Conservation (phyloP, 2,329 filamentous ascomycete genomes). For the Ascochyta clinopodiicola region DNA sequence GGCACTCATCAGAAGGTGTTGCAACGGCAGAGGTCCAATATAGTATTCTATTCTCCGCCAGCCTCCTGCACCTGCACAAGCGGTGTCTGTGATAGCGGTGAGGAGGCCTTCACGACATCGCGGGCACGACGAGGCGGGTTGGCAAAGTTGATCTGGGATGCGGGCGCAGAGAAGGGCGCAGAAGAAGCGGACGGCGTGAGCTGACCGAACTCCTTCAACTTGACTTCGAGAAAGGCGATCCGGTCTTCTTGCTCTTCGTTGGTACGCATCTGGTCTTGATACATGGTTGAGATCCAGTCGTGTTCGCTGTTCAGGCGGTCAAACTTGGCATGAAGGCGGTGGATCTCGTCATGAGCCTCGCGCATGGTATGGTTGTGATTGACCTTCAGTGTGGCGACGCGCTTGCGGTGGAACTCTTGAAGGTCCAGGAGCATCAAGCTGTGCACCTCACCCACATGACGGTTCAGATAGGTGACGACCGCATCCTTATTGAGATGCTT, state of each 20-base stretch:
- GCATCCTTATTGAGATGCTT: neutral
- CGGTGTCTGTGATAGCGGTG: neutral
- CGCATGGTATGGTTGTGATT: slow-evolving; percentile 6
- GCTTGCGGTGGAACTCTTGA: slow-evolving; percentile 17
- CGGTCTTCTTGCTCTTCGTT: slow-evolving; percentile 35
- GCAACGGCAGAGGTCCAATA: too few relatives aligned
- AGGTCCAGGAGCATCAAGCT: slow-evolving; percentile 11
- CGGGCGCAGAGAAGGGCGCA: slow-evolving; percentile 22
- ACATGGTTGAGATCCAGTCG: slow-evolving; percentile 20
- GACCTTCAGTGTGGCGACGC: slow-evolving; percentile 8
- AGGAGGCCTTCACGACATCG: neutral
- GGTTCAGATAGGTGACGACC: slow-evolving; percentile 8
- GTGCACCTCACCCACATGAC: slow-evolving; percentile 5
- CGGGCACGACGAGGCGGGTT: slow-evolving; percentile 16
- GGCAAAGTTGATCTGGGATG: slow-evolving; percentile 19
- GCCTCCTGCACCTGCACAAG: slow-evolving; percentile 15
- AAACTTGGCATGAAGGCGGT: slow-evolving; percentile 8
- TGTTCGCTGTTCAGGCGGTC: slow-evolving; percentile 20
- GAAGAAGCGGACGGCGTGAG: neutral
- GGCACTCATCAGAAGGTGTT: neutral
- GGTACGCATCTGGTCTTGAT: slow-evolving; percentile 23
- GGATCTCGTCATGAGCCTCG: slow-evolving; percentile 10
- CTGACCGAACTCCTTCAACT: slow-evolving; percentile 30
- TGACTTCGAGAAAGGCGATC: slow-evolving; percentile 39
- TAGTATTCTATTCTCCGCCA: slow-evolving; percentile 5